phyloP scores from a whole-genome alignment of 805 yeast species.

The Candida nitratophila region DNA sequence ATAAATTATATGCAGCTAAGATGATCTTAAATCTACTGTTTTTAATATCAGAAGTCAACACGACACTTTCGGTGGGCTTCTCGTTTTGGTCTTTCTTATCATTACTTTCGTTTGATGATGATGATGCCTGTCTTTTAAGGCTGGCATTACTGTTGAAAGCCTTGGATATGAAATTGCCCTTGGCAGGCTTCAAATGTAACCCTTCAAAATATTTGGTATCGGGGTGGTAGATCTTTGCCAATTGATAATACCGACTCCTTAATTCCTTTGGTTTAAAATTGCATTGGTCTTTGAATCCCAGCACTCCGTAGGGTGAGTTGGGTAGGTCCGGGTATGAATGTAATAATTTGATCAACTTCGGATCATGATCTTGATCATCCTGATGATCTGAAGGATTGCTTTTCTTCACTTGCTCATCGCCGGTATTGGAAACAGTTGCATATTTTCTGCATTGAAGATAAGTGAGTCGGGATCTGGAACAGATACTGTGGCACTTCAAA shows the following conservation, averaged over 20 bases:
- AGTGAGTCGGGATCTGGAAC: no score
- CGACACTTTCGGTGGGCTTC: no score
- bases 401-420: neutral
- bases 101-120: no score
- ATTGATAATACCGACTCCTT: slow-evolving; percentile 44
- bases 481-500: no score
- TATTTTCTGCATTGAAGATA: no score
- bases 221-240: slow-evolving; percentile 80
- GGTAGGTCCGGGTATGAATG: slow-evolving; percentile 35
- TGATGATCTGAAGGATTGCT: neutral
- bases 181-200: neutral
- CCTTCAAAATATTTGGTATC: slow-evolving; percentile 34
- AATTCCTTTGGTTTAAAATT: slow-evolving; percentile 32
- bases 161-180: neutral
- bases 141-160: neutral
- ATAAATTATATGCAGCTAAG: slow-evolving; percentile 51
- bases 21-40: slow-evolving; percentile 47
- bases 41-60: slow-evolving; percentile 15
- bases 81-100: no score
- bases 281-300: slow-evolving; percentile 32
- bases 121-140: no score
- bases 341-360: slow-evolving; percentile 17
- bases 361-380: slow-evolving; percentile 8
- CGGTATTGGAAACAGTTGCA: neutral
- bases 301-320: slow-evolving; percentile 60